A percentile compares a stretch with the other conserved stretches of the same genome.
Conservation (phyloP, 306 rosid species). For the Lathyrus sativus region DNA sequence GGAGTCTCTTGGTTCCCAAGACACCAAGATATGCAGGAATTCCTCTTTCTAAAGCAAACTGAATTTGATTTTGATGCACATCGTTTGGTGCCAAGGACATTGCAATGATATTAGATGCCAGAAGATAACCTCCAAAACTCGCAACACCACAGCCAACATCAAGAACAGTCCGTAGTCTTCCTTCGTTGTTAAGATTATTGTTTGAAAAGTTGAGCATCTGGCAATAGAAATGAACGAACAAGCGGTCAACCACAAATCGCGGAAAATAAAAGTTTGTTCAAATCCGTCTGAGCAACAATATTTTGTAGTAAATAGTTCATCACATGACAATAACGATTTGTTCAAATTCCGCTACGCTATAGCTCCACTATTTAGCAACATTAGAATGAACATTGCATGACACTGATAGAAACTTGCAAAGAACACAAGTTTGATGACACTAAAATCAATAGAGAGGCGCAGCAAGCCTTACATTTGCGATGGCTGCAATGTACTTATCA, state of each 20-base stretch:
- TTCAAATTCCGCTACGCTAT: neutral
- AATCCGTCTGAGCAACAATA: neutral
- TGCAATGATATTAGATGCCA: slow-evolving; percentile 46
- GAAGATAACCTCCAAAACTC: slow-evolving; percentile 48
- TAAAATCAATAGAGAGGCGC: neutral
- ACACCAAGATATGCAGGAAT: slow-evolving; percentile 52
- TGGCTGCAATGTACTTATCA: slow-evolving; percentile 48
- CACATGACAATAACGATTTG: neutral
- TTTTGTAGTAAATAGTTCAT: neutral
- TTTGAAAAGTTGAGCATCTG: slow-evolving; percentile 48
- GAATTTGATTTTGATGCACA: slow-evolving; percentile 53
- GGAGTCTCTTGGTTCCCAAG: slow-evolving; percentile 51
- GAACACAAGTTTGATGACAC: neutral
- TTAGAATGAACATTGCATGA: slow-evolving; percentile 20
- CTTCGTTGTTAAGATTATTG: slow-evolving; percentile 44
- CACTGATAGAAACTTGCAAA: slow-evolving; percentile 6
- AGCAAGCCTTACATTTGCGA: slow-evolving; percentile 46
- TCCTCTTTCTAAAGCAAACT: slow-evolving; percentile 51
- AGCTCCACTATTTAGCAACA: neutral
- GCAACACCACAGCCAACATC: slow-evolving; percentile 54
- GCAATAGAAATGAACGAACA: slow-evolving; percentile 7
- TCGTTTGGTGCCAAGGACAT: slow-evolving; percentile 56
- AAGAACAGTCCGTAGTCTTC: slow-evolving; percentile 44
- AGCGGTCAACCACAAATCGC: neutral
- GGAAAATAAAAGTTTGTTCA: neutral